A percentile compares a stretch with the other conserved stretches of the same genome.
Conservation (phyloP, 345 rosid species). For the Dipteronia sinensis region DNA sequence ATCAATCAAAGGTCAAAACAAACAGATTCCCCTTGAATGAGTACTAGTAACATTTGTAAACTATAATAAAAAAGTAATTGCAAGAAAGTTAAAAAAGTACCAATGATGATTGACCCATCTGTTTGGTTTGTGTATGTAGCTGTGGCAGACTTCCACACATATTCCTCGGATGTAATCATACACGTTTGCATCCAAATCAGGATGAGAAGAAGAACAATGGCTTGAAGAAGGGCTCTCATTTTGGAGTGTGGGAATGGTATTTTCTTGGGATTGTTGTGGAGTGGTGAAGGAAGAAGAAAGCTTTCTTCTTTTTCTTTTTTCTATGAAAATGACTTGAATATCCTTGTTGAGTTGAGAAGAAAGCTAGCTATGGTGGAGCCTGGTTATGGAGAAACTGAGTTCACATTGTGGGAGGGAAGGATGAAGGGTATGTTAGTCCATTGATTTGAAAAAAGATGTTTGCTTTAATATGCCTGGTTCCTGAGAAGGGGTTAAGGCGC, state of each 20-base stretch:
- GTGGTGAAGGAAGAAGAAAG: slow-evolving; percentile 17
- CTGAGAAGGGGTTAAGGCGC: too few relatives aligned
- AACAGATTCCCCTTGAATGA: not conserved
- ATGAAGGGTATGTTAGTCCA: slow-evolving; percentile 19
- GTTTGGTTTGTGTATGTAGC: slow-evolving; percentile 73
- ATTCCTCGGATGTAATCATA: slow-evolving; percentile 36
- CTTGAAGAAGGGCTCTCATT: slow-evolving; percentile 48
- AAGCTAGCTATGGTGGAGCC: slow-evolving; percentile 1
- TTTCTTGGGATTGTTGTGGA: slow-evolving; percentile 22
- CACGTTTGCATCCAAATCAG: slow-evolving; percentile 37
- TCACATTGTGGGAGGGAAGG: slow-evolving; percentile 10
- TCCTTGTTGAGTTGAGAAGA: slow-evolving; percentile 19
- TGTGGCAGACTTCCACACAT: slow-evolving; percentile 80
- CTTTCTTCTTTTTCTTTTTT: not conserved
- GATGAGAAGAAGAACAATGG: slow-evolving; percentile 35
- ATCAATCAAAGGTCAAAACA: not conserved
- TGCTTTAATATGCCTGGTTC: not conserved
- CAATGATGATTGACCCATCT: slow-evolving; percentile 64
- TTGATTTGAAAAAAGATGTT: not conserved
- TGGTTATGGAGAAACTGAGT: slow-evolving; percentile 1
- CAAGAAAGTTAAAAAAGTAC: slow-evolving; percentile 35
- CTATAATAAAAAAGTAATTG: not conserved
- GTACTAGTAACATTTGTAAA: not conserved
- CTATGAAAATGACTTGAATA: slow-evolving; percentile 27
- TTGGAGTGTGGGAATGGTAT: slow-evolving; percentile 14